A percentile compares a stretch with the other conserved stretches of the same genome.
Evolutionary conservation across 306 rosid genomes (phyloP).

Genomic region (Gillenia trifoliata): DNA sequence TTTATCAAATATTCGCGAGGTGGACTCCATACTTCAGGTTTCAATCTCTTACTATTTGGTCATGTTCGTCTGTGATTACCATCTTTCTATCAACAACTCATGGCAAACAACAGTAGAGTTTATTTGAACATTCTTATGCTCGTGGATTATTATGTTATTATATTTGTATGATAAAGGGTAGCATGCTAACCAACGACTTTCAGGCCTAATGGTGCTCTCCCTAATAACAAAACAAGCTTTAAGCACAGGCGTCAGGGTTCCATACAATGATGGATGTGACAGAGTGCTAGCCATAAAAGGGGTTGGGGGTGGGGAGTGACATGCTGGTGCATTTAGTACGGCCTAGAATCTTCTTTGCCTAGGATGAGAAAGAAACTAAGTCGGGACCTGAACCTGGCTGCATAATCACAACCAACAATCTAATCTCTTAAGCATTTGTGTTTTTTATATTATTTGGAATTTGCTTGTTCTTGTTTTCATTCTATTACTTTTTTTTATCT

Average conservation of each 20-base stretch:
- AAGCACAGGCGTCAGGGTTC: too few species aligned
- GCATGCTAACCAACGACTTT: too few species aligned
- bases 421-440: not conserved
- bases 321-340: not conserved
- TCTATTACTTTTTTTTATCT: not conserved
- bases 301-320: not conserved
- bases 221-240: too few species aligned
- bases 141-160: not conserved
- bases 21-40: slow-evolving; percentile 97
- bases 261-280: too few species aligned
- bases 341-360: not conserved
- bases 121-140: not conserved
- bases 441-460: not conserved
- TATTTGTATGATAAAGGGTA: too few species aligned
- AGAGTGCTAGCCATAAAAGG: too few species aligned
- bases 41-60: slow-evolving; percentile 13
- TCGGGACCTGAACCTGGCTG: not conserved
- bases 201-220: too few species aligned
- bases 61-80: slow-evolving; percentile 4
- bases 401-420: not conserved
- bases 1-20: slow-evolving; percentile 91
- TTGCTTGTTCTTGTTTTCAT: not conserved
- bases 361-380: not conserved
- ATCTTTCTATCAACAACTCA: not conserved
- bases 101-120: too few species aligned